Base-by-base conservation (phyloP, 108 stramenopile species). In the Aurantiochytrium sp. region DNA sequence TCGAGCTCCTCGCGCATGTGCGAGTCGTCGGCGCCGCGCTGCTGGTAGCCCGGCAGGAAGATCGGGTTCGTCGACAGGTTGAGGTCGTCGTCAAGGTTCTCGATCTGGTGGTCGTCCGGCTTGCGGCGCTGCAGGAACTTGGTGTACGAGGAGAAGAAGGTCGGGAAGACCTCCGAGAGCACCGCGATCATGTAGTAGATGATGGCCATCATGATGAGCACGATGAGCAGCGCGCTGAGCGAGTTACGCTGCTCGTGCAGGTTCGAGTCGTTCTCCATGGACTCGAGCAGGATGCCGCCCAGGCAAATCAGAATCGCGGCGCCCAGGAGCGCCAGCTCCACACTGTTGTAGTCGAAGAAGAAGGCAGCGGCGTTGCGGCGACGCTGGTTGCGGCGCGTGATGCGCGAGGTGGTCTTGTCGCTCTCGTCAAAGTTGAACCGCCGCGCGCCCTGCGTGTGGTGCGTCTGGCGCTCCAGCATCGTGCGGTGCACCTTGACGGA, bases 321-420 rank as follows among this genome's bases (percentile, higher is more conserved):
- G 37, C 39, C 85, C 8, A 90, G 69, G 30, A 90, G 50, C 30
- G 37, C 52, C 19, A 37, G 32, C 52, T 90, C 89, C 15, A 90
- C 89, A 19, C 86, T 90, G 87, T 90, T 90, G 89, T 90, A 90
- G 55, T 90, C 87, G 68, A 85, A 55, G 65, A 90, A 85, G 59
- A 87, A 81, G 1, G 24, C 55, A 4, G 19, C 22, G 4, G 69
- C 73, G 12, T 30, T 41, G 27, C 73, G 39, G 42, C 45, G 39
- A 24, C 73, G 73, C 42, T 81, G 42, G 45, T 48, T 81, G 42
- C 45, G 39, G 1, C 73, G 39, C 12, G 73, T 24, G 17, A 81
- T 22, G 6, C 42, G 39, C 27, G 21, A 22, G 21, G 73, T 30
- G 12, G 39, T 48, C 45, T 81, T 81, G 19, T 48, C 39, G 10